These are phyloP conservation scores for Colletotrichum tofieldiae DNA, from an alignment of 2,329 filamentous ascomycete species.

Conservation along the genomic window DNA sequence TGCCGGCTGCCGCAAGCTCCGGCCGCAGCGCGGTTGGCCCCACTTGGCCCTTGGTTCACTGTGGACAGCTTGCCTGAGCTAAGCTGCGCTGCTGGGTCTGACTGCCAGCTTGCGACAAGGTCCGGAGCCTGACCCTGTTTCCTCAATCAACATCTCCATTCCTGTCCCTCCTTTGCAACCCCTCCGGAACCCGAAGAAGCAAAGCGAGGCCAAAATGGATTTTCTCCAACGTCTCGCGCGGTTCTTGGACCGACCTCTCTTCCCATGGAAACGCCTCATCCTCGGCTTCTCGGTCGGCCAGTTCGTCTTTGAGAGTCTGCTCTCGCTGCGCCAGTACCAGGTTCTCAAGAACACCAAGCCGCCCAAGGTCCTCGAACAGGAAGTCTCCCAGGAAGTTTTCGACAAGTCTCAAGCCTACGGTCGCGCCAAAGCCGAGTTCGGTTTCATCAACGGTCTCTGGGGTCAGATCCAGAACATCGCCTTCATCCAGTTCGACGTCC, in stretches of 20 bases:
- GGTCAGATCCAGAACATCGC: conserved; percentile 89
- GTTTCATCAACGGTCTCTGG: conserved; percentile 85
- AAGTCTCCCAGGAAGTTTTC: conserved; percentile 91
- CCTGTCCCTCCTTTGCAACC: conserved; percentile 38
- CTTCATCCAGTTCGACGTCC: conserved; percentile 91
- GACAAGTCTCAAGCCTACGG: conserved; percentile 98
- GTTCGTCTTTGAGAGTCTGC: conserved; percentile 90
- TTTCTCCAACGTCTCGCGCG: conserved; percentile 78
- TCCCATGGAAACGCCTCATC: conserved; percentile 98
- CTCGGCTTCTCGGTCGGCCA: conserved; percentile 94
- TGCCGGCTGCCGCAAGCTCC: conserved; percentile 33
- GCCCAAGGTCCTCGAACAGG: conserved; percentile 88
- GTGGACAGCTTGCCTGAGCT: conserved; percentile 42
- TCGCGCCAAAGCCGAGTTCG: conserved; percentile 93
- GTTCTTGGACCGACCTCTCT: conserved; percentile 90
- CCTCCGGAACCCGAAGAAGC: conserved; percentile 14
- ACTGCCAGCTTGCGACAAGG: conserved; percentile 16
- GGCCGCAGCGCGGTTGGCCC: conserved; percentile 23
- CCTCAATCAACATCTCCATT: conserved; percentile 35
- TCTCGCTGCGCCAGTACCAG: conserved; percentile 91
- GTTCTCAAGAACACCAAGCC: conserved; percentile 85
- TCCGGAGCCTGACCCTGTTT: conserved; percentile 11
- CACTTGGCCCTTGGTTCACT: conserved; percentile 35
- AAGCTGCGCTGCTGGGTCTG: neutral
- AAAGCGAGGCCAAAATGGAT: conserved; percentile 35